Evolutionary conservation across 2,329 filamentous ascomycete species (phyloP).

Genomic region (Colletotrichum viniferum): DNA sequence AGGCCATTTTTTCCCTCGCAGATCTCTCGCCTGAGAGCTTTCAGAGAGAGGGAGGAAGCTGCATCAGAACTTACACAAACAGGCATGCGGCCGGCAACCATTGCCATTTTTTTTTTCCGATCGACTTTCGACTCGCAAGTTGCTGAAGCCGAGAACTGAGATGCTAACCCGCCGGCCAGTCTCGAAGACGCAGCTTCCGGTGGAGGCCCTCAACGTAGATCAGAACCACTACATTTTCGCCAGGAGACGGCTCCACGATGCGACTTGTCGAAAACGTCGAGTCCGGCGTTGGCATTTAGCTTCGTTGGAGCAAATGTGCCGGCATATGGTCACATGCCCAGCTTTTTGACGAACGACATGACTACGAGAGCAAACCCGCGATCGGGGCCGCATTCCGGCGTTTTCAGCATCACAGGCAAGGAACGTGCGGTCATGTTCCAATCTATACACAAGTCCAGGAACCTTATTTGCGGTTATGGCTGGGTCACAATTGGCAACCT

Average conservation of each 20-base stretch:
- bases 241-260: not conserved
- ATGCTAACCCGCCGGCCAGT: not conserved
- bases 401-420: not conserved
- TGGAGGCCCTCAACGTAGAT: accelerated
- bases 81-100: not conserved
- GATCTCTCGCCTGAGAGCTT: not conserved
- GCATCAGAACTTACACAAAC: not conserved
- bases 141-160: not conserved
- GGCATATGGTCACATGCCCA: accelerated
- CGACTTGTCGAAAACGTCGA: not conserved
- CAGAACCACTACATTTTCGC: not conserved
- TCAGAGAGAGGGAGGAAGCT: not conserved
- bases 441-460: not conserved
- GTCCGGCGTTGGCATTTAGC: accelerated
- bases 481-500: not conserved
- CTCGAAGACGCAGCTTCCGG: not conserved
- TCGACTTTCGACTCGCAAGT: not conserved
- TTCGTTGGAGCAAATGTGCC: not conserved
- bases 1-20: not conserved
- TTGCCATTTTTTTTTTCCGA: not conserved
- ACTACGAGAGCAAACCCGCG: not conserved
- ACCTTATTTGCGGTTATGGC: no score
- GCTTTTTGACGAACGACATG: accelerated
- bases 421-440: not conserved
- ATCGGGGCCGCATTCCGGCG: not conserved